Evolutionary conservation across 192 early-diverging fungal genomes (phyloP).

Genomic region (Linnemannia elongata): DNA sequence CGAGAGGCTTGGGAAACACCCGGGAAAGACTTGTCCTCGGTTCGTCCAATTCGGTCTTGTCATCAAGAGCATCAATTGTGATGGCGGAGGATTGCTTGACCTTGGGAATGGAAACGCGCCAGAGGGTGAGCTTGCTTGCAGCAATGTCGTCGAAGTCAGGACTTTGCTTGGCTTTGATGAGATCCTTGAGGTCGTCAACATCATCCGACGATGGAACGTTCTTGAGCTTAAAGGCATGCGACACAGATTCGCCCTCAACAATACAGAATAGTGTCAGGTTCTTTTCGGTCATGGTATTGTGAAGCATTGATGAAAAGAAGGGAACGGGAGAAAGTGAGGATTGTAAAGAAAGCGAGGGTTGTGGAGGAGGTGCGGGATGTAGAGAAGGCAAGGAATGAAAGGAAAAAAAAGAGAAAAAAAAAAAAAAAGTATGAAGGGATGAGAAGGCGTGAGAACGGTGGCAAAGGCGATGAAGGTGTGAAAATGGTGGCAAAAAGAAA

Average conservation of each 20-base stretch:
- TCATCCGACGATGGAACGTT: background rate
- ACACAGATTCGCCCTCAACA: constrained; percentile 24
- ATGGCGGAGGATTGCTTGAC: too few species aligned
- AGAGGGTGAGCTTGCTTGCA: too few species aligned
- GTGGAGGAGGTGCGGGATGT: background rate
- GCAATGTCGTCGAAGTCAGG: too few species aligned
- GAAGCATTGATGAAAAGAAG: constrained; percentile 9
- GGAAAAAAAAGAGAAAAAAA: background rate
- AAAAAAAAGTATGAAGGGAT: background rate
- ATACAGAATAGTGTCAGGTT: constrained; percentile 38
- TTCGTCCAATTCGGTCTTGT: too few species aligned
- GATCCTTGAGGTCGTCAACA: background rate
- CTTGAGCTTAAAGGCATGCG: constrained; percentile 3
- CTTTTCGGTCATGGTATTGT: constrained; percentile 23
- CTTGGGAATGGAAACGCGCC: too few species aligned
- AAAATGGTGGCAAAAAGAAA: constrained; percentile 17
- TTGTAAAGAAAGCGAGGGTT: too few species aligned
- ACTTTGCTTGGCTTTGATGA: too few species aligned
- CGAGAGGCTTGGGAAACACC: too few species aligned
- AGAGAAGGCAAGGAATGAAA: background rate
- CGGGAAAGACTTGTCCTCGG: too few species aligned
- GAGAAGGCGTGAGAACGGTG: background rate
- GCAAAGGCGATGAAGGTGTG: background rate
- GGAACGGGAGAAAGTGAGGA: background rate
- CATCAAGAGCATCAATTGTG: too few species aligned